Conservation (phyloP, 2,329 filamentous ascomycete genomes). For the Verticillium tricorpus region DNA sequence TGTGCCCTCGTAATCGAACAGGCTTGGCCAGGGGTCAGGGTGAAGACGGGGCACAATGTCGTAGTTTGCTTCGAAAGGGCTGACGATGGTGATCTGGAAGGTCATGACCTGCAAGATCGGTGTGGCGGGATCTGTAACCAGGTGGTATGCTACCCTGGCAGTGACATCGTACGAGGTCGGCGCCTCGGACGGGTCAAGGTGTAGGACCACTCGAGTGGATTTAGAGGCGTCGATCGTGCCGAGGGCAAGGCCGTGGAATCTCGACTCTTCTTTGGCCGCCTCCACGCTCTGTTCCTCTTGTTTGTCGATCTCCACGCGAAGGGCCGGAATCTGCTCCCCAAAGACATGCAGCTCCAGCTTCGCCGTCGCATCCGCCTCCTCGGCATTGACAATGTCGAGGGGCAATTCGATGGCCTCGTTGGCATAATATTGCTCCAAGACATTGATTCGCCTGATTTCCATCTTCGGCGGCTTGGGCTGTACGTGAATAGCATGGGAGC, state of each 20-base stretch:
- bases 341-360: constrained; percentile 65
- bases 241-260: constrained; percentile 35
- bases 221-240: constrained; percentile 43
- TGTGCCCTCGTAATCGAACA: constrained; percentile 63
- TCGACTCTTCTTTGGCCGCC: constrained; percentile 34
- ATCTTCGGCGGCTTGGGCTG: constrained; percentile 90
- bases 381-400: constrained; percentile 72
- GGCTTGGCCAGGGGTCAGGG: constrained; percentile 75
- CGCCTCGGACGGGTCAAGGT: constrained; percentile 43
- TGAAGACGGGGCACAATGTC: constrained; percentile 79
- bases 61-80: constrained; percentile 89
- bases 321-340: constrained; percentile 48
- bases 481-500: constrained; percentile 60
- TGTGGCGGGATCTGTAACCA: constrained; percentile 75
- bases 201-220: constrained; percentile 39
- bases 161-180: constrained; percentile 62
- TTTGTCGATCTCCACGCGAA: constrained; percentile 35
- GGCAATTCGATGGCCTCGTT: constrained; percentile 69
- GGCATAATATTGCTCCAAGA: constrained; percentile 73
- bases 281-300: constrained; percentile 26
- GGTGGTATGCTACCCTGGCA: constrained; percentile 70
- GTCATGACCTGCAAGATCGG: constrained; percentile 70
- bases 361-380: constrained; percentile 72
- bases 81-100: constrained; percentile 67
- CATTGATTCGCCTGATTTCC: constrained; percentile 61